Evolutionary conservation across 176 grass and related monocot genomes (phyloP), one percentile per base, ranked within the genome.

Genomic region (Tillandsia fasciculata): DNA sequence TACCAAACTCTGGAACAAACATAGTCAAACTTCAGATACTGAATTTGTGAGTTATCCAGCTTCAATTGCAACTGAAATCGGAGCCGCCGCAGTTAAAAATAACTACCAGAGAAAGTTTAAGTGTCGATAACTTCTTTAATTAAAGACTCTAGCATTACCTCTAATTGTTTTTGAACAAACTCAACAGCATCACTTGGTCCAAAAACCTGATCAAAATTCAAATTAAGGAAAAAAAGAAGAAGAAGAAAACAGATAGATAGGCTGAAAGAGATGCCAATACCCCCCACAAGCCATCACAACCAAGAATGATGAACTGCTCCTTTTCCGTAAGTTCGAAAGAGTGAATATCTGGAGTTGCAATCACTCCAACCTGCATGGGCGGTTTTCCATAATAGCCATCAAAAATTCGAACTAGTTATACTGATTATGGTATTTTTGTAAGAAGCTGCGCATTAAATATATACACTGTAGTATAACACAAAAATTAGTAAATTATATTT

Each of bases 271-370:
- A 69, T 76, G 52, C 66, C 79, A 82, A 53, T 96, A 96, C 89
- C 83, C 93, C 89, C 93, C 89, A 96, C 51, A 92, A 77, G 67
- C 93, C 93, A 87, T 96, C 89, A 11, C 89, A 96, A 26, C 93
- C 93, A 61, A 96, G 83, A 71, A 96, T 85, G 64, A 96, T 71
- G 78, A 96, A 96, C 49, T 79, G 71, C 49, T 90, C 86, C 72
- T 83, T 91, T 64, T 85, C 78, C 53, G 86, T 92, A 48, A 92
- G 76, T 88, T 89, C 83, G 81, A 96, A 96, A 26, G 89, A 92
- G 56, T 92, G 93, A 70, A 96, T 80, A 49, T 92, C 93, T 66
- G 93, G 93, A 64, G 84, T 85, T 51, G 81, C 77, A 87, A 92
- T 96, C 70, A 92, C 83, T 11, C 89, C 93, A 49, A 90, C 83